Conservation (phyloP, 2,329 filamentous ascomycete species). For the Phyllosticta paracitricarpa region DNA sequence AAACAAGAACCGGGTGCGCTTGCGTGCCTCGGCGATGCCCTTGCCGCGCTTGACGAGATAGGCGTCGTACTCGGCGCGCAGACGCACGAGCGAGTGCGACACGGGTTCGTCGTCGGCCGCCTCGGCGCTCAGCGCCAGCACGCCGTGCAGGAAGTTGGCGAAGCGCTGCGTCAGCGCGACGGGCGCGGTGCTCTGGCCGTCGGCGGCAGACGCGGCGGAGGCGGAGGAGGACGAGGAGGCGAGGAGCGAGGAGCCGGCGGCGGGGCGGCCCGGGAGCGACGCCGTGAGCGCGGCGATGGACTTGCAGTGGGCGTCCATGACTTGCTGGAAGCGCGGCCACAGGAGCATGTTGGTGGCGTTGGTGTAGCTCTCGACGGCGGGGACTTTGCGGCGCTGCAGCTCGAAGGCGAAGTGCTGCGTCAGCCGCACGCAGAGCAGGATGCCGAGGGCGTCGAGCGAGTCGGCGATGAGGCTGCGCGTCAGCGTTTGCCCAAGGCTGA, state of each 20-base stretch:
- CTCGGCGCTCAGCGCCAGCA: slow-evolving; percentile 74
- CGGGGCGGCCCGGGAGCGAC: slow-evolving; percentile 28
- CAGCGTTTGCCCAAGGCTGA: slow-evolving; percentile 68
- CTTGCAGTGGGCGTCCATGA: slow-evolving; percentile 89
- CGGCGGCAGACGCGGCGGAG: slow-evolving; percentile 33
- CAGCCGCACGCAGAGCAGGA: slow-evolving; percentile 82
- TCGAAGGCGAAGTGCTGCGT: slow-evolving; percentile 94
- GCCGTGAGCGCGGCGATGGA: slow-evolving; percentile 57
- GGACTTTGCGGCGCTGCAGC: slow-evolving; percentile 81
- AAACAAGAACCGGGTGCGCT: slow-evolving; percentile 77
- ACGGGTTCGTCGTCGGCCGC: slow-evolving; percentile 92
- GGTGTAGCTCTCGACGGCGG: slow-evolving; percentile 80
- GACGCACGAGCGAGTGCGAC: slow-evolving; percentile 63
- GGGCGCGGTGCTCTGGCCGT: slow-evolving; percentile 65
- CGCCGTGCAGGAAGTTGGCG: slow-evolving; percentile 79
- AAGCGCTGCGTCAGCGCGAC: slow-evolving; percentile 93
- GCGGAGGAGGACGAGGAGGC: slow-evolving; percentile 26
- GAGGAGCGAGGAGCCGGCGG: slow-evolving; percentile 25
- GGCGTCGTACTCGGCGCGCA: slow-evolving; percentile 72
- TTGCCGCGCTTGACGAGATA: slow-evolving; percentile 73
- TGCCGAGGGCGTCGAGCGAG: slow-evolving; percentile 73
- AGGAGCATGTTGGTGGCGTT: slow-evolving; percentile 93
- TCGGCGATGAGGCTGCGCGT: slow-evolving; percentile 68
- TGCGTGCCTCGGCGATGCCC: slow-evolving; percentile 64
- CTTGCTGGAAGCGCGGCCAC: slow-evolving; percentile 88